Evolutionary conservation across 441 rosid genomes (phyloP).

Genomic region (Melastoma candidum): DNA sequence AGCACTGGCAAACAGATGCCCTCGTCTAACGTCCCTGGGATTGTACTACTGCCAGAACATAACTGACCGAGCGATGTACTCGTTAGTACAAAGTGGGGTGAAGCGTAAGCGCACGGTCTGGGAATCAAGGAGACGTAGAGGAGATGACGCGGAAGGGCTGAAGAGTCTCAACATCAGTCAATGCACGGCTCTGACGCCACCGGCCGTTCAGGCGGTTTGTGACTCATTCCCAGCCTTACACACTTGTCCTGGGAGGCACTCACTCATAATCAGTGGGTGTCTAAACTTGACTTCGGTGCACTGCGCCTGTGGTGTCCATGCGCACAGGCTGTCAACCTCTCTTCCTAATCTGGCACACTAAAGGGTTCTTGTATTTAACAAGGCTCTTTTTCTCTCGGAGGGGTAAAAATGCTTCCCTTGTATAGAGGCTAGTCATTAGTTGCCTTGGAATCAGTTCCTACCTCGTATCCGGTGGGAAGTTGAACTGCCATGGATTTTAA

Average conservation of each 20-base stretch:
- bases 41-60: slow-evolving; percentile 83
- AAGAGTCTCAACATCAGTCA: slow-evolving; percentile 88
- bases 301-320: slow-evolving; percentile 71
- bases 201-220: slow-evolving; percentile 86
- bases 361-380: slow-evolving; percentile 3
- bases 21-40: slow-evolving; percentile 62
- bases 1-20: slow-evolving; percentile 75
- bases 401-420: too few relatives aligned
- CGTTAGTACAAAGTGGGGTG: slow-evolving; percentile 63
- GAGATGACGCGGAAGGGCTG: slow-evolving; percentile 57
- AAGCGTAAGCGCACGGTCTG: slow-evolving; percentile 49
- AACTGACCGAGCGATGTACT: slow-evolving; percentile 81
- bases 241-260: slow-evolving; percentile 89
- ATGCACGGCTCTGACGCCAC: slow-evolving; percentile 90
- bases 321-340: slow-evolving; percentile 33
- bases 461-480: too few relatives aligned
- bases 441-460: too few relatives aligned
- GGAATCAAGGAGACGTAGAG: slow-evolving; percentile 44
- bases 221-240: slow-evolving; percentile 92
- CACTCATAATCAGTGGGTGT: slow-evolving; percentile 96
- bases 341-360: slow-evolving; percentile 53
- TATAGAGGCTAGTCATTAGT: too few relatives aligned
- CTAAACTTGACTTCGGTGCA: slow-evolving; percentile 80
- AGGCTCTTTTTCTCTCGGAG: too few relatives aligned
- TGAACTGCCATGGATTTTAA: too few relatives aligned